Conservation (phyloP, 768 basidiomycete genomes). For the Hypholoma fasciculare region DNA sequence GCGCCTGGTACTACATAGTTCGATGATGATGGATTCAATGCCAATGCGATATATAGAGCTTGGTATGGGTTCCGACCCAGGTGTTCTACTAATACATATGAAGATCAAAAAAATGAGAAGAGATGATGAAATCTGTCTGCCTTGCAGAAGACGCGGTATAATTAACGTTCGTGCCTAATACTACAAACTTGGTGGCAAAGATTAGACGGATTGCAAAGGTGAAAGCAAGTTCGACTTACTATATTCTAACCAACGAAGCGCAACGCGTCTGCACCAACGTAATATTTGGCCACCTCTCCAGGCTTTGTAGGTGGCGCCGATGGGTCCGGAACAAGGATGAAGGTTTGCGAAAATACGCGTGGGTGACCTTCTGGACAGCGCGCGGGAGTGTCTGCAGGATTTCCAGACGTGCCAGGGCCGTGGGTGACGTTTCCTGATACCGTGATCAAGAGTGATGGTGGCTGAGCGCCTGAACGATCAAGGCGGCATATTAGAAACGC, state of each 20-base stretch:
- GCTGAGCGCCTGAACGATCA: constrained; percentile 59
- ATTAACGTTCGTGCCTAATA: constrained; percentile 1
- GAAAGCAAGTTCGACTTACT: constrained; percentile 2
- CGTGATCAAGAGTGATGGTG: constrained; percentile 75
- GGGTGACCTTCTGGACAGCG: constrained; percentile 74
- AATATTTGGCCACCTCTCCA: constrained; percentile 82
- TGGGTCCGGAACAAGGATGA: constrained; percentile 80
- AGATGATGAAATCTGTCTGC: not conserved
- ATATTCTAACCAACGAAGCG: constrained; percentile 72
- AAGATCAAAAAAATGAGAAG: not conserved
- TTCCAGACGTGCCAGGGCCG: constrained; percentile 58
- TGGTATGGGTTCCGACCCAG: constrained; percentile 1
- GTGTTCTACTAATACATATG: constrained; percentile 1
- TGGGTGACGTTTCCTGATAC: constrained; percentile 82
- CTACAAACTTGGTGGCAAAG: not conserved
- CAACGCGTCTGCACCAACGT: constrained; percentile 74
- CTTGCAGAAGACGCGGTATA: not conserved
- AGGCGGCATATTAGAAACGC: constrained; percentile 8
- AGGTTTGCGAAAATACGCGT: constrained; percentile 85
- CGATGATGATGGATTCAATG: not conserved
- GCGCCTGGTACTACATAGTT: too few species aligned
- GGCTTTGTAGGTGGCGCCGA: constrained; percentile 60
- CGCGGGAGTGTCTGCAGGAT: constrained; percentile 50
- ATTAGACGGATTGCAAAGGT: not conserved
- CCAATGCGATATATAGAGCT: not conserved